A percentile compares a stretch with the other conserved stretches of the same genome.
These are phyloP conservation scores for Monosporozyma servazzii DNA, from an alignment of 805 yeast genomes.

Conservation along the genomic window DNA sequence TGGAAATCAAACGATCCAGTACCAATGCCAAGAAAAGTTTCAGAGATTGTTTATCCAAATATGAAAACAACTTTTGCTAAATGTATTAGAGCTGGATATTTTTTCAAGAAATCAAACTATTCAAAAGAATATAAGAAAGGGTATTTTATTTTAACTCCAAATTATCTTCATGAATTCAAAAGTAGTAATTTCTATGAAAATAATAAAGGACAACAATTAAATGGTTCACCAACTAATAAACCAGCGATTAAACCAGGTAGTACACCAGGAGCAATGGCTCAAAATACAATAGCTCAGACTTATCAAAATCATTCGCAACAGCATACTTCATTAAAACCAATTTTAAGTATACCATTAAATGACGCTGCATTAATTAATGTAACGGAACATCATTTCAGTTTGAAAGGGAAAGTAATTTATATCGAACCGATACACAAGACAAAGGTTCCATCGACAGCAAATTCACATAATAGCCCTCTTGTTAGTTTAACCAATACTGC, in stretches of 20 bases:
- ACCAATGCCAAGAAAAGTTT: constrained; percentile 38
- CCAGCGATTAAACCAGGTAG: neutral
- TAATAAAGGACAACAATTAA: neutral
- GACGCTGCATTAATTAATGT: constrained; percentile 26
- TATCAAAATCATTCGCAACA: constrained; percentile 2
- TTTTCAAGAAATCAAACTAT: constrained; percentile 54
- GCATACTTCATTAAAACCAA: constrained; percentile 30
- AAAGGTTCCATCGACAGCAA: neutral
- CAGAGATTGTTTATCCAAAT: constrained; percentile 46
- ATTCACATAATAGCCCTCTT: constrained; percentile 1
- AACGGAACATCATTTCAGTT: constrained; percentile 33
- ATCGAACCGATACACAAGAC: constrained; percentile 13
- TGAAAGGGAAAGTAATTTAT: constrained; percentile 29
- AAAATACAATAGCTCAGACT: neutral
- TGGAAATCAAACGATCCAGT: constrained; percentile 33
- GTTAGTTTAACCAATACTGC: neutral
- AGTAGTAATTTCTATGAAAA: constrained; percentile 27
- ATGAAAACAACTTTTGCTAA: constrained; percentile 42
- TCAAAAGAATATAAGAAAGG: constrained; percentile 54
- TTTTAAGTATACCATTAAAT: constrained; percentile 34
- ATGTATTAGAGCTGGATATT: constrained; percentile 49
- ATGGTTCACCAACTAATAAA: neutral
- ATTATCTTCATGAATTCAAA: constrained; percentile 59
- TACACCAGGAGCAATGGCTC: neutral
- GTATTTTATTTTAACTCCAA: constrained; percentile 60